These are phyloP conservation scores for Penicillium pulvis DNA, from an alignment of 495 filamentous ascomycete species.

Conservation along the genomic window DNA sequence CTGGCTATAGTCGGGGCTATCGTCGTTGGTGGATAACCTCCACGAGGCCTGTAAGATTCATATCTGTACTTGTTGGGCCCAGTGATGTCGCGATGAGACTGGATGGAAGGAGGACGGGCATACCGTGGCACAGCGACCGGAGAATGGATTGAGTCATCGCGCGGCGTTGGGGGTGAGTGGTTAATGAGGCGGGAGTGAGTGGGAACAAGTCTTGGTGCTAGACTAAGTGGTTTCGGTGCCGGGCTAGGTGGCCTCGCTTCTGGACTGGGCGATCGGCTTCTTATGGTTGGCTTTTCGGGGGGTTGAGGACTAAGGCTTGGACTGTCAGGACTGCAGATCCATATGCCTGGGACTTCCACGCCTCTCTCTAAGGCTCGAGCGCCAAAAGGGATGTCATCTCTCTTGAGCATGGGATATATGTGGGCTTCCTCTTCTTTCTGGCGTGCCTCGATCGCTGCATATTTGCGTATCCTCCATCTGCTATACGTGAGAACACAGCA, in stretches of 20 bases:
- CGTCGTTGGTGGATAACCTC: conserved; percentile 6
- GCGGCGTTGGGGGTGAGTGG: conserved; percentile 3
- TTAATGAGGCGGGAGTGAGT: not conserved
- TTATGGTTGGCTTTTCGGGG: conserved; percentile 19
- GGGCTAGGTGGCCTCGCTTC: conserved; percentile 7
- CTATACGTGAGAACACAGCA: conserved; percentile 55
- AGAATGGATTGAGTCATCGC: conserved; percentile 3
- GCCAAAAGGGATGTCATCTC: conserved; percentile 79
- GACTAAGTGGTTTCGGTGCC: conserved; percentile 11
- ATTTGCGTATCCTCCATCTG: conserved; percentile 64
- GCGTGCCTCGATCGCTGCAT: conserved; percentile 64
- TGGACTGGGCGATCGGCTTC: conserved; percentile 11
- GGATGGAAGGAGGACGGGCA: not conserved
- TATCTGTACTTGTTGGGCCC: conserved; percentile 14
- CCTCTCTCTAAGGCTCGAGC: conserved; percentile 86
- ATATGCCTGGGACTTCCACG: conserved; percentile 84
- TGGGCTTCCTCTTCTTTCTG: conserved; percentile 51
- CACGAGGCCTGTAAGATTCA: conserved; percentile 11
- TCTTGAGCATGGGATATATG: conserved; percentile 35
- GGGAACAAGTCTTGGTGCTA: conserved; percentile 6
- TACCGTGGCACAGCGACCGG: conserved; percentile 4
- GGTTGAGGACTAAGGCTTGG: conserved; percentile 28
- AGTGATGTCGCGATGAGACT: conserved; percentile 12
- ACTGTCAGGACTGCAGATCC: conserved; percentile 71
- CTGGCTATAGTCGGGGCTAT: conserved; percentile 8